phyloP scores from a whole-genome alignment of 139 green algal species.

The Astrephomene gubernaculifera region DNA sequence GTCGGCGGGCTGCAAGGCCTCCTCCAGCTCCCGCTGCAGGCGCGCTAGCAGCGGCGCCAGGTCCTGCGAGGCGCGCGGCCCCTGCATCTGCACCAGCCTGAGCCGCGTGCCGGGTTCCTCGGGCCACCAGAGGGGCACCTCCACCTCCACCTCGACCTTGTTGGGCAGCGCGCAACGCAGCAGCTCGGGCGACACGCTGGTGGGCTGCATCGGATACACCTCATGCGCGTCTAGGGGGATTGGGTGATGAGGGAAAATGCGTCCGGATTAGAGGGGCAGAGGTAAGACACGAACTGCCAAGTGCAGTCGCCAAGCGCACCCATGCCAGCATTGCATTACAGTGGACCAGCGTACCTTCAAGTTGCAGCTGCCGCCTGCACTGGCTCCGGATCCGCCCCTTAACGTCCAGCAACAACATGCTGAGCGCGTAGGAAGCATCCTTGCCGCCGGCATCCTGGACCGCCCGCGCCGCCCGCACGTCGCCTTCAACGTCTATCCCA shows the following conservation, averaged over 20 bases:
- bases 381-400: constrained; percentile 22
- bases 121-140: constrained; percentile 26
- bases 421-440: background rate
- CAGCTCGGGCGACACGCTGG: background rate
- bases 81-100: constrained; percentile 23
- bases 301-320: no score
- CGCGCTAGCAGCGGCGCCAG: background rate
- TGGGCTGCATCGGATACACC: constrained; percentile 34
- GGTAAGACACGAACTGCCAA: no score
- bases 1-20: background rate
- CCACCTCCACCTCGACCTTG: constrained; percentile 32
- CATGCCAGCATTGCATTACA: no score
- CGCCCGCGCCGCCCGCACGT: background rate
- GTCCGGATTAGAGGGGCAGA: no score
- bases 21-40: constrained; percentile 15
- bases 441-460: background rate
- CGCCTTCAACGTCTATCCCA: constrained; percentile 11
- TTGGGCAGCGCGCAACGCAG: constrained; percentile 38
- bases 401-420: background rate
- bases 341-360: constrained; percentile 29
- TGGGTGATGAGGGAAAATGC: no score
- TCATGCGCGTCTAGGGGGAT: constrained; percentile 23
- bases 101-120: constrained; percentile 17
- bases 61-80: constrained; percentile 5
- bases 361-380: constrained; percentile 24